These are phyloP conservation scores for Phytophthora fragariaefolia DNA, from an alignment of 352 stramenopile species.

Conservation along the genomic window DNA sequence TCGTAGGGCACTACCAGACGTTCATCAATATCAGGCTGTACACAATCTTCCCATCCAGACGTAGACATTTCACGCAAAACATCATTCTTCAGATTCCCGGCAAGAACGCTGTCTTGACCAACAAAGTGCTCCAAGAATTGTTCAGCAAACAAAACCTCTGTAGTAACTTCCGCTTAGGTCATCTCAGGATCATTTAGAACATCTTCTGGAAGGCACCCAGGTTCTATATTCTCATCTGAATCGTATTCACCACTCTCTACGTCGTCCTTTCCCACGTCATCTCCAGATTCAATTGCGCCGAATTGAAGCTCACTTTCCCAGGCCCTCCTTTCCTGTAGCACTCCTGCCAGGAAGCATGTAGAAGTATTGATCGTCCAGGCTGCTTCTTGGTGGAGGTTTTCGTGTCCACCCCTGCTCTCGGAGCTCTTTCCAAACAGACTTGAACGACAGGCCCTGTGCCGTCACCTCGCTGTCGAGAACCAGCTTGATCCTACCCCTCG, in stretches of 20 bases:
- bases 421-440: no score
- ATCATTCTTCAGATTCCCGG: not conserved
- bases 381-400: no score
- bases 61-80: not conserved
- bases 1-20: conserved; percentile 6
- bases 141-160: not conserved
- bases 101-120: not conserved
- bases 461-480: no score
- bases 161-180: not conserved
- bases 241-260: not conserved
- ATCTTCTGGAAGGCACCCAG: not conserved
- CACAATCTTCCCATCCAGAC: not conserved
- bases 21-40: not conserved
- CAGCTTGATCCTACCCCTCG: no score
- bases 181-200: not conserved
- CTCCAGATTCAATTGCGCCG: not conserved
- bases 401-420: no score
- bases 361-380: no score
- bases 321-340: not conserved
- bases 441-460: no score
- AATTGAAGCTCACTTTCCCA: not conserved
- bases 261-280: not conserved
- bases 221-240: not conserved
- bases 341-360: not conserved
- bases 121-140: not conserved